These are phyloP conservation scores for Jatropha multifida DNA, from an alignment of 441 rosid genomes.

Conservation along the genomic window DNA sequence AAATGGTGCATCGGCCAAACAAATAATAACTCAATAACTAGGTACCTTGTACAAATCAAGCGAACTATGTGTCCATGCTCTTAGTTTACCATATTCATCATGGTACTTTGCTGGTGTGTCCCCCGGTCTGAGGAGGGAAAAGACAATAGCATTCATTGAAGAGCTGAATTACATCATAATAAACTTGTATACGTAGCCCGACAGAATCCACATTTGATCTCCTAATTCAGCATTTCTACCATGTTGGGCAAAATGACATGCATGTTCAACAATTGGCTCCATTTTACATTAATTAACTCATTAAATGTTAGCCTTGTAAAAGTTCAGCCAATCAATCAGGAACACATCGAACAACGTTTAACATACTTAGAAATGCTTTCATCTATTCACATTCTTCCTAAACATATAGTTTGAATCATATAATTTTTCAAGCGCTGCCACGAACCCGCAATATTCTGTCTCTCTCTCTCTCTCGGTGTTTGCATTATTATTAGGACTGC, in stretches of 20 bases:
- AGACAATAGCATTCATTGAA: constrained; percentile 15
- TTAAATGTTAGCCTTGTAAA: neutral
- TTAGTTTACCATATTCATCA: constrained; percentile 74
- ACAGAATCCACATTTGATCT: neutral
- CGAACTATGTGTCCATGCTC: constrained; percentile 85
- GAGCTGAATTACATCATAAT: constrained; percentile 4
- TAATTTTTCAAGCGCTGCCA: too few species aligned
- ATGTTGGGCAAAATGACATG: too few species aligned
- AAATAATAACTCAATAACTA: constrained; percentile 7
- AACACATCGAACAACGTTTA: neutral
- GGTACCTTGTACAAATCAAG: constrained; percentile 88
- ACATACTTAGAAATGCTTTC: neutral
- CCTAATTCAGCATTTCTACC: constrained; percentile 2
- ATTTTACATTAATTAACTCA: neutral
- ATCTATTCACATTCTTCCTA: too few species aligned
- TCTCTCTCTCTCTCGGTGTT: too few species aligned
- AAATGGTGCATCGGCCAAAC: neutral
- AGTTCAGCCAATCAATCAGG: constrained; percentile 1
- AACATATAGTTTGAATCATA: too few species aligned
- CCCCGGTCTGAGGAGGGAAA: constrained; percentile 49
- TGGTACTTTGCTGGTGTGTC: constrained; percentile 64
- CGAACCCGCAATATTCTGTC: too few species aligned
- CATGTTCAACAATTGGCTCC: neutral
- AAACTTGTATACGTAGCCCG: neutral
- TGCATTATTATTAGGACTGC: neutral